Evolutionary conservation across 2,329 filamentous ascomycete species (phyloP), one percentile per base, ranked within the genome.

Genomic region (Phialocephala subalpina): DNA sequence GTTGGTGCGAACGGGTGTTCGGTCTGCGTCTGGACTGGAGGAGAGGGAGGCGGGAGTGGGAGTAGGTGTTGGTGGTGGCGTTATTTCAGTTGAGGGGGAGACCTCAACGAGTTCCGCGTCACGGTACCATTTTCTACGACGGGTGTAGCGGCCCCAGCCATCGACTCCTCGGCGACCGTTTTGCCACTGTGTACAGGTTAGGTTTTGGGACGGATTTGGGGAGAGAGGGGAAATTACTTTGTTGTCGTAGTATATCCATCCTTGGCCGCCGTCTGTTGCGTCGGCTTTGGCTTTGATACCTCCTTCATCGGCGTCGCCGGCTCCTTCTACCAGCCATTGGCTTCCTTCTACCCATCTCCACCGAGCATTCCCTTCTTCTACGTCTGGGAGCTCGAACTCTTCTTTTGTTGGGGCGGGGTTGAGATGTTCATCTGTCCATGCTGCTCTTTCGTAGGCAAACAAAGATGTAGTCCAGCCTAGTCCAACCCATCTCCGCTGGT

Each of bases 181-280:
- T 77, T 94, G 90, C 96, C 96, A 99, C 91, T 97, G 58, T 62
- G 25, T 22, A 35, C 35, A 16, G 42, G 62, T 75, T 61, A 75
- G 62, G 49, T 25, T 12, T 16, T 33, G n/a, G 52, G 12, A 63
- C 27, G 20, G 25, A 6, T 38, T 6, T 20, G 20, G 33, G 33
- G 8, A 40, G 8, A 33, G 16, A 20, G 33, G 29, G 35, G 25
- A 58, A 72, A 82, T 67, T 81, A 93, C 93, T 89, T 97, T 97
- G 77, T 95, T 98, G 75, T 99, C 96, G 76, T 97, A 99, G 78
- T 96, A 99, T 42, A 97, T 93, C 96, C 96, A 99, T 1, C 94
- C 96, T 72, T 90, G 89, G 83, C 86, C 77, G 77, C 81, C 71
- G 63, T 80, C 78, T 61, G 71, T 72, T 68, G 73, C 45, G 52